A percentile compares a stretch with the other conserved stretches of the same genome.
These are phyloP conservation scores for Saturnispora mendoncae DNA, from an alignment of 805 yeast genomes.

Conservation along the genomic window DNA sequence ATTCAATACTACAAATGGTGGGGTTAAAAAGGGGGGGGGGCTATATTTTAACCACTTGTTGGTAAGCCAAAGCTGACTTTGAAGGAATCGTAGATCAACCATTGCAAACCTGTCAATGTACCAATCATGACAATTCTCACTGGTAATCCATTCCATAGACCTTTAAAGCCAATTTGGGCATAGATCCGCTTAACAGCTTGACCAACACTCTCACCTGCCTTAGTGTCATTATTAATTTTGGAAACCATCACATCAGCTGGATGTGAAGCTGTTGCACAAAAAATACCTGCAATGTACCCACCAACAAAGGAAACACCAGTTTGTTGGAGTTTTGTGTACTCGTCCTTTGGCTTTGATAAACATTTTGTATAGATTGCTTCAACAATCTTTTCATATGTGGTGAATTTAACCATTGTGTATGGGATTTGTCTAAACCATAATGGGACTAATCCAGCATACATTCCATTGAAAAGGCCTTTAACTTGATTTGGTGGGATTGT, in stretches of 20 bases:
- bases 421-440: conserved; percentile 96
- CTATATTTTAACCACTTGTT: conserved; percentile 58
- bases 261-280: conserved; percentile 92
- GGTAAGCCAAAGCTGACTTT: conserved; percentile 93
- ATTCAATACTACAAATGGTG: conserved; percentile 25
- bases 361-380: conserved; percentile 57
- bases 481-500: conserved; percentile 77
- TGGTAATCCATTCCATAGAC: conserved; percentile 91
- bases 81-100: conserved; percentile 94
- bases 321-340: conserved; percentile 67
- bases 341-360: conserved; percentile 63
- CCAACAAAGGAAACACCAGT: conserved; percentile 93
- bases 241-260: conserved; percentile 99
- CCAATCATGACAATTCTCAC: conserved; percentile 96
- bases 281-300: conserved; percentile 95
- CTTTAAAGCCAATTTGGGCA: conserved; percentile 73
- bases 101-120: conserved; percentile 93
- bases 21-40: conserved; percentile 10
- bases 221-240: conserved; percentile 69
- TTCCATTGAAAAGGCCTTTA: conserved; percentile 47
- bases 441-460: conserved; percentile 86
- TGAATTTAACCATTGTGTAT: conserved; percentile 97
- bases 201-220: conserved; percentile 55
- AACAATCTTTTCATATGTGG: conserved; percentile 88
- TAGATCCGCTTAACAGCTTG: conserved; percentile 69